Conservation (phyloP, 345 rosid species). For the Eucalyptus pauciflora region DNA sequence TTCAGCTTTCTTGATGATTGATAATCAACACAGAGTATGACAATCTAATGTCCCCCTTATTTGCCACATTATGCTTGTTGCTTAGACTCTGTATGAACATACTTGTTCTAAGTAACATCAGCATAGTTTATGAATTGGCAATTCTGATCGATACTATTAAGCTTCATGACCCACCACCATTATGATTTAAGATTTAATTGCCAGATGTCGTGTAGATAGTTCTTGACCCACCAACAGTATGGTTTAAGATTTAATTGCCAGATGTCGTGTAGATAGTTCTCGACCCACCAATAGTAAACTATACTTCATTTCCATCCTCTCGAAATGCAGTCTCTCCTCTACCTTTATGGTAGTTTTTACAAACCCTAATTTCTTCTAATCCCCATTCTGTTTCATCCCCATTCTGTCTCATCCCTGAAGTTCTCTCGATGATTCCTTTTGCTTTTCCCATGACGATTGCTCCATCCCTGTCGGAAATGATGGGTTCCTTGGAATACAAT, state of each 20-base stretch:
- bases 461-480: too few species aligned
- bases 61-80: background rate
- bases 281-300: too few species aligned
- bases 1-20: background rate
- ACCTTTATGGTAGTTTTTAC: too few species aligned
- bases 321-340: too few species aligned
- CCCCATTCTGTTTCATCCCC: too few species aligned
- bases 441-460: too few species aligned
- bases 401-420: too few species aligned
- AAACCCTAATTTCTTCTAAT: too few species aligned
- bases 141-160: background rate
- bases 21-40: background rate
- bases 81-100: background rate
- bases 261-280: background rate
- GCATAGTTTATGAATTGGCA: background rate
- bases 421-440: too few species aligned
- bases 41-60: background rate
- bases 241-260: background rate
- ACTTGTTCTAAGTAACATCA: background rate
- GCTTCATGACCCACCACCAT: background rate
- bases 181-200: background rate
- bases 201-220: background rate
- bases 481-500: too few species aligned
- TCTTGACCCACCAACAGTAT: background rate
- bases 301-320: too few species aligned